These are phyloP conservation scores for Didymella arachidicola DNA, from an alignment of 2,329 filamentous ascomycete species.

Conservation along the genomic window DNA sequence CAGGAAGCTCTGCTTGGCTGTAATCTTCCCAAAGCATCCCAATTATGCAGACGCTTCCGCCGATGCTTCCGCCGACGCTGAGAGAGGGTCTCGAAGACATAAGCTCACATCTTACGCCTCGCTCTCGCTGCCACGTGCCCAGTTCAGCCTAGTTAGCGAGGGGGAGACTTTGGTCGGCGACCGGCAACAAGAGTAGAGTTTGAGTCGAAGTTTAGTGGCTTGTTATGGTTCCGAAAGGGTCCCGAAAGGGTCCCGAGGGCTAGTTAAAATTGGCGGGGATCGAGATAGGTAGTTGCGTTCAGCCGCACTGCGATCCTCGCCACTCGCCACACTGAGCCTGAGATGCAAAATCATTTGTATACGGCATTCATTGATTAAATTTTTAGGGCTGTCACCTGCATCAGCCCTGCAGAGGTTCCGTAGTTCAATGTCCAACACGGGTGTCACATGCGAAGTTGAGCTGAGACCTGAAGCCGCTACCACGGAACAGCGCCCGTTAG, in stretches of 20 bases:
- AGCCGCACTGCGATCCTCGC: slow-evolving; percentile 1
- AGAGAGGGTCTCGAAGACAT: neutral
- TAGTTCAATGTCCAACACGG: neutral
- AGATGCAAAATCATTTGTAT: neutral
- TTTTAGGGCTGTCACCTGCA: neutral
- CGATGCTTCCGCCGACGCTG: too few relatives aligned
- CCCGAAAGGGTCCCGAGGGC: neutral
- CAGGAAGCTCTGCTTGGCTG: neutral
- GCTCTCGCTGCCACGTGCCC: neutral
- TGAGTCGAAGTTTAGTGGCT: neutral
- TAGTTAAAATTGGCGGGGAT: neutral
- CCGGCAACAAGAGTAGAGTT: neutral
- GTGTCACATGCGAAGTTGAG: slow-evolving; percentile 6
- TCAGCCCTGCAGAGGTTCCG: neutral
- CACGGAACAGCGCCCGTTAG: slow-evolving; percentile 2
- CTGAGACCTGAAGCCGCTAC: slow-evolving; percentile 2
- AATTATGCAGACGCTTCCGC: neutral
- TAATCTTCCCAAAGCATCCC: neutral
- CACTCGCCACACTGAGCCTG: neutral
- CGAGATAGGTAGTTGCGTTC: neutral
- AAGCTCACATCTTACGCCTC: neutral
- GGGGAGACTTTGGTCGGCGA: neutral
- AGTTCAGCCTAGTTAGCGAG: neutral
- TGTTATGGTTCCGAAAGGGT: neutral
- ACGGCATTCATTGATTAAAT: neutral